Conservation (phyloP, 1,284 basidiomycete genomes). For the Limonomyces culmigenus region DNA sequence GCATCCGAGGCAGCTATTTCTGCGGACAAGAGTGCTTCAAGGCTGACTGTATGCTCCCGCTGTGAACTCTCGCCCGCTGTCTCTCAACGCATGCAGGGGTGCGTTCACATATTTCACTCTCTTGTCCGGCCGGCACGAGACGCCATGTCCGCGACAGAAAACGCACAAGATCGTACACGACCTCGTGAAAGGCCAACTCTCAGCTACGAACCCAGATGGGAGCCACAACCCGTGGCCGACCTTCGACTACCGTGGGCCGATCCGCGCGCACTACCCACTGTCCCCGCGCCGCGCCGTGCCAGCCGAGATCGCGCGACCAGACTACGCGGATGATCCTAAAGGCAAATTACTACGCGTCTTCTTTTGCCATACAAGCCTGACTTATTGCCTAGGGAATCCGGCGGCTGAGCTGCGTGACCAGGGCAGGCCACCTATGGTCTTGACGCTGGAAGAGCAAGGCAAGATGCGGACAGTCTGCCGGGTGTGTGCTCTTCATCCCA, state of each 20-base stretch:
- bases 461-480: conserved; percentile 66
- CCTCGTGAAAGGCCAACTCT: conserved; percentile 20
- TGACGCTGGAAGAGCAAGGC: conserved; percentile 51
- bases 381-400: conserved; percentile 33
- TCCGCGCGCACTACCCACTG: conserved; percentile 64
- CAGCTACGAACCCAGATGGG: conserved; percentile 25
- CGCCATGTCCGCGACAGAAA: conserved; percentile 33
- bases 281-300: conserved; percentile 56
- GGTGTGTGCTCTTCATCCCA: conserved; percentile 25
- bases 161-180: conserved; percentile 62
- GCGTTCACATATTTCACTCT: conserved; percentile 15
- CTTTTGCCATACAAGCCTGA: conserved; percentile 6
- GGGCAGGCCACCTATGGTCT: conserved; percentile 48
- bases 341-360: conserved; percentile 26
- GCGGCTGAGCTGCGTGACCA: conserved; percentile 35
- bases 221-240: conserved; percentile 61
- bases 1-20: conserved; percentile 69
- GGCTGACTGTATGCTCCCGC: conserved; percentile 43
- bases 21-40: conserved; percentile 81
- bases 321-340: conserved; percentile 44
- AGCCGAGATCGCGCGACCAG: conserved; percentile 59
- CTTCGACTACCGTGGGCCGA: conserved; percentile 49
- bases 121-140: neutral
- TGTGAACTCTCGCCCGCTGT: conserved; percentile 10
- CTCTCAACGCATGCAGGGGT: neutral